These are phyloP conservation scores for Gossypioides kirkii DNA, from an alignment of 345 rosid species.

Conservation along the genomic window DNA sequence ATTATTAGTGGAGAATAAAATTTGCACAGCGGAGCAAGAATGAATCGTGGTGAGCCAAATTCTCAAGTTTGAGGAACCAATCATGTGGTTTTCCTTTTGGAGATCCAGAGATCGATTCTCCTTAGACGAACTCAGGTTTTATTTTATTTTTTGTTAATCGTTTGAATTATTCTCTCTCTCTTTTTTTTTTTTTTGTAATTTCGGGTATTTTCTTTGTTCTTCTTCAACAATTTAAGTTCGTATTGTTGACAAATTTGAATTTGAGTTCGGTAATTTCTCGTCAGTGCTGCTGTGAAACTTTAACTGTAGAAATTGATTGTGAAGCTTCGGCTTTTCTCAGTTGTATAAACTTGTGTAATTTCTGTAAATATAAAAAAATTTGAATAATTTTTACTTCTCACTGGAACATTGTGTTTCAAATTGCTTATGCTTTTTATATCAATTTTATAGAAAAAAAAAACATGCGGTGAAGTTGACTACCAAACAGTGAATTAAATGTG, in stretches of 20 bases:
- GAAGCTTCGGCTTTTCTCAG: too few relatives aligned
- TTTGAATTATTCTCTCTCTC: neutral
- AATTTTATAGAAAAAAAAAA: neutral
- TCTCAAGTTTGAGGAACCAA: conserved; percentile 34
- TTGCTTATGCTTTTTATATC: neutral
- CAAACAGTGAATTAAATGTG: neutral
- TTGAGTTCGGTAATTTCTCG: neutral
- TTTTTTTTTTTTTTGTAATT: neutral
- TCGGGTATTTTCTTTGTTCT: neutral
- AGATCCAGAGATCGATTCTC: conserved; percentile 95
- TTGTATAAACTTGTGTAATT: neutral
- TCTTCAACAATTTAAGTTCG: neutral
- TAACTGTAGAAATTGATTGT: too few relatives aligned
- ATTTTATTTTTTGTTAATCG: neutral
- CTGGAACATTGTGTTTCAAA: neutral
- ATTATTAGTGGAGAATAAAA: conserved; percentile 11
- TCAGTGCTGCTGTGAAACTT: neutral
- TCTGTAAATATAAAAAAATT: neutral
- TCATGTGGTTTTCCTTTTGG: conserved; percentile 90
- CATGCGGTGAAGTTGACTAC: neutral
- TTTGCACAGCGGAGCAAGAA: conserved; percentile 25
- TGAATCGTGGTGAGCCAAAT: conserved; percentile 25
- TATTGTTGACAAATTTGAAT: neutral
- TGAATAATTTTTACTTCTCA: neutral
- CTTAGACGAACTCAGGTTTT: conserved; percentile 86